These are phyloP conservation scores for Leptodontidium sp. DNA, from an alignment of 2,329 filamentous ascomycete genomes.

Conservation along the genomic window DNA sequence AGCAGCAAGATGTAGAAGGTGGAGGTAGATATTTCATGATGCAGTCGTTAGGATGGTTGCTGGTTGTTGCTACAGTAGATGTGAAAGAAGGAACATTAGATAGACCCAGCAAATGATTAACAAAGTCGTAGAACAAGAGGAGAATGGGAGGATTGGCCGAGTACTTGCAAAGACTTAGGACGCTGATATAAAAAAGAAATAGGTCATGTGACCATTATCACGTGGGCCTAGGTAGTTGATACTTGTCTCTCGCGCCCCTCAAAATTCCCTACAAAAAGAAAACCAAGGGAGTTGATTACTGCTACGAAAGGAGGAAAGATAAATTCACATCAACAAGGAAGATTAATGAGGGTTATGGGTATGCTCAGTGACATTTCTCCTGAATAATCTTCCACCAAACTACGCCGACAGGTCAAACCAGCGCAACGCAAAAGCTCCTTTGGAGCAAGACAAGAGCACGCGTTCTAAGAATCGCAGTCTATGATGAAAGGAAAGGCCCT, in stretches of 20 bases:
- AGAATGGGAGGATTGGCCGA: too few species aligned
- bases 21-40: not conserved
- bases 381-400: conserved; percentile 9
- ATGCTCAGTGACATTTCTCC: conserved; percentile 23
- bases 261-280: too few species aligned
- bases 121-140: not conserved
- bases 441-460: conserved; percentile 32
- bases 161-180: too few species aligned
- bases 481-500: conserved; percentile 38
- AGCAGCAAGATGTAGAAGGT: conserved; percentile 36
- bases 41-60: not conserved
- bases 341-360: not conserved
- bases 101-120: not conserved
- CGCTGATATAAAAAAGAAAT: too few species aligned
- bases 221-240: too few species aligned
- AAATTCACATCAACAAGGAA: not conserved
- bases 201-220: too few species aligned
- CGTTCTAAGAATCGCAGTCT: conserved; percentile 37
- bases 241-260: too few species aligned
- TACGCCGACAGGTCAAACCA: conserved; percentile 18
- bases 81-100: not conserved
- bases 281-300: too few species aligned
- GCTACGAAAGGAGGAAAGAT: too few species aligned
- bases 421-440: conserved; percentile 35
- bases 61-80: not conserved